Evolutionary conservation across 106 monocot species (phyloP).

Genomic region (Apostasia shenzhenica): DNA sequence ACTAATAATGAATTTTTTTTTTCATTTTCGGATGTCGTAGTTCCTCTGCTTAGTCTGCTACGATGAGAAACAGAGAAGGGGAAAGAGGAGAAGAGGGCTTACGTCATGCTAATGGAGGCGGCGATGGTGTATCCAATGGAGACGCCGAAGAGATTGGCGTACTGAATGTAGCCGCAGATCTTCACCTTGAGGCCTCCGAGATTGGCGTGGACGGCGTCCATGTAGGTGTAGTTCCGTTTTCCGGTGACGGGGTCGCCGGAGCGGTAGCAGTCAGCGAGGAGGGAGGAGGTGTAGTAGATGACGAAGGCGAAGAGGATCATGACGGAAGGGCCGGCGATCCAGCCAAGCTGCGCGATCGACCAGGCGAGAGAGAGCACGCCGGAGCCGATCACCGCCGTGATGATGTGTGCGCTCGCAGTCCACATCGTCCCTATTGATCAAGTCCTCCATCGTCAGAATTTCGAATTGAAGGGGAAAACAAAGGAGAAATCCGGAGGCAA

Average conservation of each 20-base stretch:
- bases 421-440: conserved; percentile 31
- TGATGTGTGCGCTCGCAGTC: conserved; percentile 72
- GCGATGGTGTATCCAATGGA: conserved; percentile 59
- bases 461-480: background rate
- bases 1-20: too few relatives aligned
- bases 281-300: conserved; percentile 28
- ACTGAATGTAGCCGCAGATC: conserved; percentile 40
- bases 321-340: conserved; percentile 47
- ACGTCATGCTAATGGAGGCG: conserved; percentile 58
- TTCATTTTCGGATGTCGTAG: too few relatives aligned
- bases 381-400: conserved; percentile 65
- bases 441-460: background rate
- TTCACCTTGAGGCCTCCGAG: conserved; percentile 36
- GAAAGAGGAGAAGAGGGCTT: conserved; percentile 4
- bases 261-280: conserved; percentile 36
- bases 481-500: background rate
- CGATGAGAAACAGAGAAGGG: too few relatives aligned
- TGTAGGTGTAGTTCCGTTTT: conserved; percentile 45
- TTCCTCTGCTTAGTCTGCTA: too few relatives aligned
- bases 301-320: conserved; percentile 45
- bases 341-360: conserved; percentile 58
- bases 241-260: conserved; percentile 26
- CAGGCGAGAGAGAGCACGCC: conserved; percentile 54
- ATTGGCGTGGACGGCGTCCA: conserved; percentile 34
- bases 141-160: conserved; percentile 33